These are phyloP conservation scores for Dendrobium officinale DNA, from an alignment of 106 monocot genomes.

Conservation along the genomic window DNA sequence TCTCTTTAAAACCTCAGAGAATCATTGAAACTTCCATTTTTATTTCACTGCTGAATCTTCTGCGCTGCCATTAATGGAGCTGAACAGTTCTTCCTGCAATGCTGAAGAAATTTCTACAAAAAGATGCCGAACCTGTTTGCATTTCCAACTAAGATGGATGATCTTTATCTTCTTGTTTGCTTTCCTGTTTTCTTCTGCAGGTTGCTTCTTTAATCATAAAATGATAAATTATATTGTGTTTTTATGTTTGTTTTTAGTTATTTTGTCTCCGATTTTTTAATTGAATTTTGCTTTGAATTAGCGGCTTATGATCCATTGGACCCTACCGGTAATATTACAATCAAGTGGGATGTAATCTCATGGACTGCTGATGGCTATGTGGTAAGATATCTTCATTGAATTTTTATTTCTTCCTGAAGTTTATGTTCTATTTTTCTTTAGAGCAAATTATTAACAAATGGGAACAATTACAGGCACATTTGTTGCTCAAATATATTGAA, in stretches of 20 bases:
- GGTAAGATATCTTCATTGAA: conserved; percentile 23
- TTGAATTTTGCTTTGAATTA: neutral
- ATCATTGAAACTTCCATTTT: neutral
- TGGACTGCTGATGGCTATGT: conserved; percentile 87
- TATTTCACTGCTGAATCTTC: neutral
- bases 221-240: neutral
- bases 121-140: neutral
- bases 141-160: conserved; percentile 7
- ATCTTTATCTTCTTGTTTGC: conserved; percentile 15
- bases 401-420: neutral
- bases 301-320: conserved; percentile 78
- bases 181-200: conserved; percentile 35
- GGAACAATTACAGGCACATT: too few relatives aligned
- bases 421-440: neutral
- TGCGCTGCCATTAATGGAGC: conserved; percentile 5
- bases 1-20: conserved; percentile 14
- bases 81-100: neutral
- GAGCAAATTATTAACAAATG: neutral
- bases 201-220: conserved; percentile 13
- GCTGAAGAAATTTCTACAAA: neutral
- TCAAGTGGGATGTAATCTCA: conserved; percentile 79
- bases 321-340: conserved; percentile 68
- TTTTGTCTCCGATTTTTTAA: neutral
- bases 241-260: neutral
- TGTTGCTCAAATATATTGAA: too few relatives aligned